Conservation (phyloP, 1,139 yeast genomes). For the Dujonia santamariae region DNA sequence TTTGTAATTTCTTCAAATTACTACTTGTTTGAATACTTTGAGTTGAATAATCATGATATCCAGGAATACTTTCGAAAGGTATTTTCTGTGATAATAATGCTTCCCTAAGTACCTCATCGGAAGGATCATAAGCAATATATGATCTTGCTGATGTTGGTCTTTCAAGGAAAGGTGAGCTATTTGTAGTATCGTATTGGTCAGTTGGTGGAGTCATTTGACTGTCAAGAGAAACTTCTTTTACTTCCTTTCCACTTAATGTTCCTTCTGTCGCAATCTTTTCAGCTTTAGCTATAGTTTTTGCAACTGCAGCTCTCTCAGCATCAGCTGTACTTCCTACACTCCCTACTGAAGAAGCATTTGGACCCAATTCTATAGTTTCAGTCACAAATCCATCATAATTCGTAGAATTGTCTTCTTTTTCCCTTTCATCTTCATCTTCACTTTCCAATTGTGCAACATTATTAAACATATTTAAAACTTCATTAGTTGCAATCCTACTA, state of each 20-base stretch:
- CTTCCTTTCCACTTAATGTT: not conserved
- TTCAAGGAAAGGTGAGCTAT: constrained; percentile 50
- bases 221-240: not conserved
- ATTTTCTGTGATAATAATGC: constrained; percentile 15
- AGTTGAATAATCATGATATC: constrained; percentile 20
- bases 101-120: constrained; percentile 21
- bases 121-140: constrained; percentile 24
- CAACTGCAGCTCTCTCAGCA: too few relatives aligned
- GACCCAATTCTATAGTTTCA: constrained; percentile 41
- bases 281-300: too few relatives aligned
- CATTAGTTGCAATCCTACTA: constrained; percentile 74
- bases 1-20: constrained; percentile 29
- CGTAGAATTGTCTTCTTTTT: constrained; percentile 27
- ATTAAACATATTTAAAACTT: constrained; percentile 74
- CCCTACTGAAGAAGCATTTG: constrained; percentile 1
- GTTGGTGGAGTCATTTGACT: constrained; percentile 30
- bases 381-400: constrained; percentile 53
- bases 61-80: constrained; percentile 26
- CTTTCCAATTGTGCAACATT: constrained; percentile 45
- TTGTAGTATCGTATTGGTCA: constrained; percentile 22
- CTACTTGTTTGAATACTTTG: constrained; percentile 19
- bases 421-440: constrained; percentile 28
- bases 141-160: constrained; percentile 20
- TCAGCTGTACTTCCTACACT: too few relatives aligned
- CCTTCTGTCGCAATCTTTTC: too few relatives aligned